Conservation (phyloP, 768 basidiomycete genomes). For the Lentinula edodes region DNA sequence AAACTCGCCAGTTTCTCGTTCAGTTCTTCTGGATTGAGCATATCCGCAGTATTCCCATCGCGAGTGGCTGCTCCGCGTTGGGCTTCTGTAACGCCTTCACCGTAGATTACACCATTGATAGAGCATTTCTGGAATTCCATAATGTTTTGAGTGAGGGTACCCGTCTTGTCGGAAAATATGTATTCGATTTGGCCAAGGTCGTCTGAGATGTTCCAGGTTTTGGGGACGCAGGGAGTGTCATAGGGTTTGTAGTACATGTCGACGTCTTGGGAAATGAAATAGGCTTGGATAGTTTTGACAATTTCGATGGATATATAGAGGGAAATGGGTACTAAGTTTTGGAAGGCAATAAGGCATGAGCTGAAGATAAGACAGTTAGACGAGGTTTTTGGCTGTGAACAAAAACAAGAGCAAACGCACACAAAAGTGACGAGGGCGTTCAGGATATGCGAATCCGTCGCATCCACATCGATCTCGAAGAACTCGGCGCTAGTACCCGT, state of each 20-base stretch:
- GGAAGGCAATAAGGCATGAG: constrained; percentile 91
- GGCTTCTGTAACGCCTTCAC: constrained; percentile 94
- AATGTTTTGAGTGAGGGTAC: constrained; percentile 95
- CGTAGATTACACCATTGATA: constrained; percentile 76
- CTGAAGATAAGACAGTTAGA: constrained; percentile 31
- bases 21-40: constrained; percentile 67
- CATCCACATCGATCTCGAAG: constrained; percentile 65
- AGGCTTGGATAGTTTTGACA: constrained; percentile 96
- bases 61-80: constrained; percentile 88
- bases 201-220: constrained; percentile 98
- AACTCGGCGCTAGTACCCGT: constrained; percentile 60
- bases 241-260: constrained; percentile 94
- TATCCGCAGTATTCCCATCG: constrained; percentile 57
- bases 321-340: constrained; percentile 95
- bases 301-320: constrained; percentile 97
- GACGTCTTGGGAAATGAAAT: constrained; percentile 91
- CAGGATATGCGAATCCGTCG: constrained; percentile 53
- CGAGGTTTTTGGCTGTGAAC: not conserved
- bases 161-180: constrained; percentile 85
- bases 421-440: constrained; percentile 88
- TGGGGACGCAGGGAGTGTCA: constrained; percentile 87
- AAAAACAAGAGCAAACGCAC: constrained; percentile 41
- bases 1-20: constrained; percentile 54
- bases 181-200: constrained; percentile 99
- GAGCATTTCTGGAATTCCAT: constrained; percentile 99